These are phyloP conservation scores for Diaporthe destruens DNA, from an alignment of 2,329 filamentous ascomycete species.

Conservation along the genomic window DNA sequence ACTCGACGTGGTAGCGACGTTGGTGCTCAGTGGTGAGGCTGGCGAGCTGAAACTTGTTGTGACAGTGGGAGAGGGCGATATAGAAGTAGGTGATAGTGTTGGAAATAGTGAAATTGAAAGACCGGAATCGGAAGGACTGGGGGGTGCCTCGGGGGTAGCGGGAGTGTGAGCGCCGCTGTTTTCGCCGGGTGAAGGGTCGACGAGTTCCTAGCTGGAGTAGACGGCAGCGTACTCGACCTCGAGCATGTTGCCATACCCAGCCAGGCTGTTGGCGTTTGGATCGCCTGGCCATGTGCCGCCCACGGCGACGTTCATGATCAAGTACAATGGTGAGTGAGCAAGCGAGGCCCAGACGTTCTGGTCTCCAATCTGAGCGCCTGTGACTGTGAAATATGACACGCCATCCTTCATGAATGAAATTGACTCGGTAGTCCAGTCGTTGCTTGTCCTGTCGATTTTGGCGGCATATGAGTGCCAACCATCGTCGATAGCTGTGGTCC, in stretches of 20 bases:
- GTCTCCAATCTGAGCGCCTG: conserved; percentile 59
- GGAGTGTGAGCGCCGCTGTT: conserved; percentile 7
- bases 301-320: conserved; percentile 69
- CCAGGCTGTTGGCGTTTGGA: conserved; percentile 54
- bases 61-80: conserved; percentile 15
- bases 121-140: conserved; percentile 17
- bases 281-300: conserved; percentile 66
- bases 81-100: conserved; percentile 14
- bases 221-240: conserved; percentile 49
- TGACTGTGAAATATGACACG: conserved; percentile 56
- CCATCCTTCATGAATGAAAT: conserved; percentile 66
- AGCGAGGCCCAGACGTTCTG: conserved; percentile 59
- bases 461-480: conserved; percentile 64
- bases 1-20: conserved; percentile 36
- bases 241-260: conserved; percentile 47
- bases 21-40: conserved; percentile 33
- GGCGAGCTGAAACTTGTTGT: conserved; percentile 21
- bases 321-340: conserved; percentile 62
- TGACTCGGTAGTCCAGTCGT: conserved; percentile 61
- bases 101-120: conserved; percentile 5
- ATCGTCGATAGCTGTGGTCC: conserved; percentile 46
- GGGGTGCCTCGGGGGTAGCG: conserved; percentile 5
- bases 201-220: conserved; percentile 43
- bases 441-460: conserved; percentile 61
- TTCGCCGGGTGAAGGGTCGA: conserved; percentile 25